Conservation (phyloP, 768 basidiomycete species). For the Trichaptum fuscoviolaceum region DNA sequence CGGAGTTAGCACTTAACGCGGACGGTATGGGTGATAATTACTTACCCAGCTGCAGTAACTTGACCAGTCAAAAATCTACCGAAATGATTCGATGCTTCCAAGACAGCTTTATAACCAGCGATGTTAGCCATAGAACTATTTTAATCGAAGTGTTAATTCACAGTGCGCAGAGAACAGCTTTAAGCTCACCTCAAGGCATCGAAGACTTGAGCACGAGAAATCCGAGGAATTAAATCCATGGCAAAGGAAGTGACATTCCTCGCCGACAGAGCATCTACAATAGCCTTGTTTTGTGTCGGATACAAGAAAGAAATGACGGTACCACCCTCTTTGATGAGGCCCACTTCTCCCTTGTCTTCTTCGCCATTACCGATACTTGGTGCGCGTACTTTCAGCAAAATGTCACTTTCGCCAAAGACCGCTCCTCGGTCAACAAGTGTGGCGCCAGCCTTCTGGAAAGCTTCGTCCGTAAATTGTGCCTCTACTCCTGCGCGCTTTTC, state of each 20-base stretch:
- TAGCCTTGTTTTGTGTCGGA: slow-evolving; percentile 72
- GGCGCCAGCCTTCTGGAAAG: slow-evolving; percentile 75
- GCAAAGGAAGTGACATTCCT: slow-evolving; percentile 71
- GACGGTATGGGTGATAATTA: slow-evolving; percentile 14
- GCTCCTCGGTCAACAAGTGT: slow-evolving; percentile 69
- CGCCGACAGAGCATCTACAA: slow-evolving; percentile 64
- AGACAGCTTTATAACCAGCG: slow-evolving; percentile 86
- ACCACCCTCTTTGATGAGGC: slow-evolving; percentile 62
- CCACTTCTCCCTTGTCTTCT: slow-evolving; percentile 36
- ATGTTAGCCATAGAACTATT: slow-evolving; percentile 90
- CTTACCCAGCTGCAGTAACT: slow-evolving; percentile 85
- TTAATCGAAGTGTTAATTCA: not conserved
- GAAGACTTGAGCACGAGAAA: slow-evolving; percentile 86
- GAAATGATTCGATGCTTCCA: slow-evolving; percentile 87
- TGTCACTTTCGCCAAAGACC: slow-evolving; percentile 63
- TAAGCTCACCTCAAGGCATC: slow-evolving; percentile 70
- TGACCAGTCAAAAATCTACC: slow-evolving; percentile 88
- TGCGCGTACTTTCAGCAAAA: slow-evolving; percentile 82
- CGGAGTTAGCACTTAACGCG: not conserved
- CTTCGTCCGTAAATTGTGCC: slow-evolving; percentile 78
- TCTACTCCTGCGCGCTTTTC: slow-evolving; percentile 65
- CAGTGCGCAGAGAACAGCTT: slow-evolving; percentile 4
- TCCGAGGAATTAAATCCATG: slow-evolving; percentile 91
- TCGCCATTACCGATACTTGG: slow-evolving; percentile 46
- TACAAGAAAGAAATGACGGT: slow-evolving; percentile 83